Percentiles rank a stretch among this genome's conserved stretches.
These are phyloP conservation scores for Podosphaera fusca DNA, from an alignment of 2,329 filamentous ascomycete genomes.

Conservation along the genomic window DNA sequence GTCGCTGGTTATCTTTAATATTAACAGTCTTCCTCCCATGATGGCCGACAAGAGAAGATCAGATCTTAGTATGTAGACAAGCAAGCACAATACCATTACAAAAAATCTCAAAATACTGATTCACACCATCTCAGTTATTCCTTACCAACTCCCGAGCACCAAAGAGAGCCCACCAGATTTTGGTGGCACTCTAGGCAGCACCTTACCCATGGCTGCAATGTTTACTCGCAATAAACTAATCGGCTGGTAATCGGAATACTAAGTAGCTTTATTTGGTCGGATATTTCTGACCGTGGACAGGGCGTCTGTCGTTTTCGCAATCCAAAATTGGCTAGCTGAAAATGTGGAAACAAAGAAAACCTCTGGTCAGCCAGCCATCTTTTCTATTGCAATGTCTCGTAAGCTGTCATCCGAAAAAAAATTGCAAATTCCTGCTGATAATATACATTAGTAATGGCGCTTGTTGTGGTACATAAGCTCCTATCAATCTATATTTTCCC, in stretches of 20 bases:
- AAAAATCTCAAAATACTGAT: not conserved
- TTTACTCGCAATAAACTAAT: slow-evolving; percentile 74
- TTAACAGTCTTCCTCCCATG: not conserved
- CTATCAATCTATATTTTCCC: not conserved
- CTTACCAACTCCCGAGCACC: slow-evolving; percentile 55
- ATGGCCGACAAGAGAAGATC: slow-evolving; percentile 41
- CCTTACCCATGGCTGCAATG: slow-evolving; percentile 88
- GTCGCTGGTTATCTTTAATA: not conserved
- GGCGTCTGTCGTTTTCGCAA: slow-evolving; percentile 49
- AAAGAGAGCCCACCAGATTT: slow-evolving; percentile 45
- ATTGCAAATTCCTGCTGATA: slow-evolving; percentile 1
- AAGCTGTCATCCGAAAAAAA: slow-evolving; percentile 8
- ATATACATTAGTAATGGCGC: slow-evolving; percentile 14
- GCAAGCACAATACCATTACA: not conserved
- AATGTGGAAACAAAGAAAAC: slow-evolving; percentile 42
- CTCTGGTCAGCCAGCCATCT: slow-evolving; percentile 44
- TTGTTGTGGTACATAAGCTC: slow-evolving; percentile 20
- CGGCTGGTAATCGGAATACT: slow-evolving; percentile 26
- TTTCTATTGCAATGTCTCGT: slow-evolving; percentile 63
- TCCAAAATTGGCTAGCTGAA: slow-evolving; percentile 60
- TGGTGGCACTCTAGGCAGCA: slow-evolving; percentile 46
- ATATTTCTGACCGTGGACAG: slow-evolving; percentile 17
- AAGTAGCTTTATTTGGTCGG: slow-evolving; percentile 1
- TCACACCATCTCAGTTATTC: slow-evolving; percentile 40
- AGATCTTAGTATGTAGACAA: slow-evolving; percentile 40